A percentile compares a stretch with the other conserved stretches of the same genome.
phyloP scores from a whole-genome alignment of 1,284 basidiomycete species.

The Rhizoctonia solani region DNA sequence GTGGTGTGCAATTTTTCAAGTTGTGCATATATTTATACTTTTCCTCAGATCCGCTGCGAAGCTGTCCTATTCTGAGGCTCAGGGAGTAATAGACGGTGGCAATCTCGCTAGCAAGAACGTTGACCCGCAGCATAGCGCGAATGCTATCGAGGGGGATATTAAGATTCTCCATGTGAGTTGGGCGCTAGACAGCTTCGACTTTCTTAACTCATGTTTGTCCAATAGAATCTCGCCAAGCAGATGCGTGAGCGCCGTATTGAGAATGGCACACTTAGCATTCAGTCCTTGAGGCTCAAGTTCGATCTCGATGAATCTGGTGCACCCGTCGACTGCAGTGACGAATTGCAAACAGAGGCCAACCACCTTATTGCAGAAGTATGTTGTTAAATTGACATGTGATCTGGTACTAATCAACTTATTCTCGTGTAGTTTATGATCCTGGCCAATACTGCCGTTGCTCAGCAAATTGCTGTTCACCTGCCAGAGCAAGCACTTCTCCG shows the following conservation, averaged over 20 bases:
- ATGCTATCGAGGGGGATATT: conserved; percentile 77
- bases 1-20: conserved; percentile 39
- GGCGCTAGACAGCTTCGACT: neutral
- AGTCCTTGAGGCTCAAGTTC: conserved; percentile 78
- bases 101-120: conserved; percentile 58
- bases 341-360: conserved; percentile 73
- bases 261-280: conserved; percentile 76
- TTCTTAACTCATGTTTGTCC: neutral
- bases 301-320: conserved; percentile 79
- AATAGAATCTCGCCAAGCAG: conserved; percentile 65
- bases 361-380: conserved; percentile 86
- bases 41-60: conserved; percentile 76
- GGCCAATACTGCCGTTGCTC: conserved; percentile 88
- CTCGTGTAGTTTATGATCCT: conserved; percentile 83
- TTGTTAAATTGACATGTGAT: conserved; percentile 28
- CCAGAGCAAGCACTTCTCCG: conserved; percentile 95
- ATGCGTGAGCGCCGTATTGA: conserved; percentile 78
- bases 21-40: neutral
- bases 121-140: conserved; percentile 58
- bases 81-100: conserved; percentile 76
- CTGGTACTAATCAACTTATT: conserved; percentile 13
- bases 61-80: conserved; percentile 81
- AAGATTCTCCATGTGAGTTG: conserved; percentile 59
- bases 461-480: conserved; percentile 89
- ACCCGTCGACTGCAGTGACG: conserved; percentile 77